Percentiles rank a stretch among this genome's conserved stretches.
These are phyloP conservation scores for Endogone sp. DNA, from an alignment of 192 early-diverging fungal genomes.

Conservation along the genomic window DNA sequence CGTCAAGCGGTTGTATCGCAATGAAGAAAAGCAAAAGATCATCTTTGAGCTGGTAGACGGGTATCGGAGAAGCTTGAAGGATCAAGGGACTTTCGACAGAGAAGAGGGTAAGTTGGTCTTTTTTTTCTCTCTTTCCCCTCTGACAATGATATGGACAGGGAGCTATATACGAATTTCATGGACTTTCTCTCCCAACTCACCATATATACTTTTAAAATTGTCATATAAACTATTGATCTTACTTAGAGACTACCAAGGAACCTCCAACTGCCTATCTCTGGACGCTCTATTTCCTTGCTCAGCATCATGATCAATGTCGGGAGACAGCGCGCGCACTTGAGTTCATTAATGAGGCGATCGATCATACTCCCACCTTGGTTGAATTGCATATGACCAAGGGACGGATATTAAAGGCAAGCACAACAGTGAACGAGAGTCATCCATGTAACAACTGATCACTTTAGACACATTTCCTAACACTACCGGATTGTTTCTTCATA, in stretches of 20 bases:
- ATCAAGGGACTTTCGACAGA: slow-evolving; percentile 33
- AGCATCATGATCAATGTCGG: slow-evolving; percentile 78
- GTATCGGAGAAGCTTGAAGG: slow-evolving; percentile 51
- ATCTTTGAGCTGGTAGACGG: slow-evolving; percentile 67
- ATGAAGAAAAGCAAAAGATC: slow-evolving; percentile 59
- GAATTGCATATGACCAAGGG: slow-evolving; percentile 93
- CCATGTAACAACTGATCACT: no score
- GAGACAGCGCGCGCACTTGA: slow-evolving; percentile 68
- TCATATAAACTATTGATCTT: slow-evolving; percentile 15
- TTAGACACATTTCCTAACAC: no score
- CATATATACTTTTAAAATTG: slow-evolving; percentile 4
- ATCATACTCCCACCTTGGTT: slow-evolving; percentile 83
- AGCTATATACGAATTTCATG: no score
- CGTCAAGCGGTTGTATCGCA: slow-evolving; percentile 67
- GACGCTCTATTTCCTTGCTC: slow-evolving; percentile 90
- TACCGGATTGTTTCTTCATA: no score
- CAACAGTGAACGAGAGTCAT: no score
- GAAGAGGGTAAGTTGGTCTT: slow-evolving; percentile 22
- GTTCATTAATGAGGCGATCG: slow-evolving; percentile 78
- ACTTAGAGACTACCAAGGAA: slow-evolving; percentile 53
- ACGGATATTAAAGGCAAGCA: slow-evolving; percentile 78
- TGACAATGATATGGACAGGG: no score
- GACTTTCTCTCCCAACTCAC: background rate
- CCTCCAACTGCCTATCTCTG: slow-evolving; percentile 78
- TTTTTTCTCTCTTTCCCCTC: no score